Evolutionary conservation across 768 basidiomycete genomes (phyloP).

Genomic region (Russula brevipes): DNA sequence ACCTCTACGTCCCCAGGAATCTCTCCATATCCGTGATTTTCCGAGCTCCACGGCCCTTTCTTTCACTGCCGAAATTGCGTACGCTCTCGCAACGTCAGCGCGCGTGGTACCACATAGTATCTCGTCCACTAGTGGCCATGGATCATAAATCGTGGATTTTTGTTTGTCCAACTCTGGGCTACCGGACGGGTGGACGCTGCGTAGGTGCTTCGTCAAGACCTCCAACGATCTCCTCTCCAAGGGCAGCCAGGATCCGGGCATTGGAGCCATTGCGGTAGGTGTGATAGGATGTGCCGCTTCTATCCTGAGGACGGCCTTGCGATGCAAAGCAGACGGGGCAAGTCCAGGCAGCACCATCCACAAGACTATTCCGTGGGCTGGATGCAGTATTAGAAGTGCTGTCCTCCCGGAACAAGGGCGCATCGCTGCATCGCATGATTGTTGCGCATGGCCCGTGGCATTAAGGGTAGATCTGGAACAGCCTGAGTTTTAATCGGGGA

Average conservation of each 20-base stretch:
- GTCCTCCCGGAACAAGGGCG: neutral
- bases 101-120: neutral
- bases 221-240: conserved; percentile 11
- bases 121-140: neutral
- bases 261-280: conserved; percentile 6
- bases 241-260: neutral
- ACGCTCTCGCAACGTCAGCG: neutral
- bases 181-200: neutral
- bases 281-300: neutral
- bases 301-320: neutral
- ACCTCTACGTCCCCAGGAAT: neutral
- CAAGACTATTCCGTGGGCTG: neutral
- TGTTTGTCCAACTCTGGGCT: neutral
- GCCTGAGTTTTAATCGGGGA: neutral
- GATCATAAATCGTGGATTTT: neutral
- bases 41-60: neutral
- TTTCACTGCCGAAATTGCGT: neutral
- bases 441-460: neutral
- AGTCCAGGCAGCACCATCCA: neutral
- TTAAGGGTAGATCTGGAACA: too few species aligned
- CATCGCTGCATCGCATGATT: too few species aligned
- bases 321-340: neutral
- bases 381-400: rapidly evolving
- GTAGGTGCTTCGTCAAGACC: neutral
- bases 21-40: neutral